Evolutionary conservation across 139 green algal genomes (phyloP).

Genomic region (Auxenochlorella pyrenoidosa): DNA sequence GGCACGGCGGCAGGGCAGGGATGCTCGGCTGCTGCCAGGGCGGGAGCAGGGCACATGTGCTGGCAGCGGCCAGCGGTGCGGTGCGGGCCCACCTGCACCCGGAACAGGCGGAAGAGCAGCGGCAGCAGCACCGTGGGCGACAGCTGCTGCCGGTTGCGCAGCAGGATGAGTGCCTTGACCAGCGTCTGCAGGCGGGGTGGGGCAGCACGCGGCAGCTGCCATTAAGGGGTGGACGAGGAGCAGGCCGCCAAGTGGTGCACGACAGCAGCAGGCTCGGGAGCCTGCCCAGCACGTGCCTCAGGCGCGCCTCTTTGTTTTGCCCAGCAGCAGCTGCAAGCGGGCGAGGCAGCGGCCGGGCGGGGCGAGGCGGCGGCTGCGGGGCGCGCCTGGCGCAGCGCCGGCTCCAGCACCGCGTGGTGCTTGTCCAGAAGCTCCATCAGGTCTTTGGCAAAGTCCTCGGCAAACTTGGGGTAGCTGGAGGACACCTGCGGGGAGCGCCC

Average conservation of each 20-base stretch:
- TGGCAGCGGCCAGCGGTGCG: not conserved
- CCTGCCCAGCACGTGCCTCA: not conserved
- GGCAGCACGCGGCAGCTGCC: too few species aligned
- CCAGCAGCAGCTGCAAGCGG: not conserved
- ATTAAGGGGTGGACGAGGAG: too few species aligned
- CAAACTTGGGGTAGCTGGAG: constrained; percentile 78
- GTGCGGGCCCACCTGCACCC: constrained; percentile 62
- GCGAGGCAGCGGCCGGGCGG: not conserved
- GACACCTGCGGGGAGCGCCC: constrained; percentile 64
- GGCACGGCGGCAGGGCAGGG: not conserved
- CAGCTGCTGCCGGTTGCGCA: constrained; percentile 85
- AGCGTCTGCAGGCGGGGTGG: constrained; percentile 45
- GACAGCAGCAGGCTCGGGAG: not conserved
- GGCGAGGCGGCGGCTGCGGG: not conserved
- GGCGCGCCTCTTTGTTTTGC: too few species aligned
- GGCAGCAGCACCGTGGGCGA: constrained; percentile 82
- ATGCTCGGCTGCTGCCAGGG: not conserved
- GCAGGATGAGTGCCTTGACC: constrained; percentile 91
- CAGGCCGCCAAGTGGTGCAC: too few species aligned
- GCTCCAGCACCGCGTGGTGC: constrained; percentile 78
- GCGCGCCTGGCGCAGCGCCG: constrained; percentile 58
- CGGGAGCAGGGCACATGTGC: not conserved
- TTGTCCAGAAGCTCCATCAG: constrained; percentile 90
- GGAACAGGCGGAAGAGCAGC: constrained; percentile 96
- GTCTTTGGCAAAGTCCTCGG: constrained; percentile 70